A percentile compares a stretch with the other conserved stretches of the same genome.
phyloP scores from a whole-genome alignment of 2,329 filamentous ascomycete species.

The Cladosporium austrohemisphaericum region DNA sequence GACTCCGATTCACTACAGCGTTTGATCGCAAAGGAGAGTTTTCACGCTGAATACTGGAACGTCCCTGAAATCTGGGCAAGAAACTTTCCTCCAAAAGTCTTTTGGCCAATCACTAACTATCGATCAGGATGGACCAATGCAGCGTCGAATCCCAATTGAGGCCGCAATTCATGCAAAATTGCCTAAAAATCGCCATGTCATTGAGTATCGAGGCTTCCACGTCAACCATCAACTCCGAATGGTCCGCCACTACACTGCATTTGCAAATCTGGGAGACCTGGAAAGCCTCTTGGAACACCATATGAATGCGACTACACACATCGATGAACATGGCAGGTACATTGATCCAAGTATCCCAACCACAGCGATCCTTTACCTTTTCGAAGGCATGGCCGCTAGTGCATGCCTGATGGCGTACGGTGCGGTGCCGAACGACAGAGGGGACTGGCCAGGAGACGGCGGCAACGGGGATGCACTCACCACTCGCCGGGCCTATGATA shows the following conservation, averaged over 20 bases:
- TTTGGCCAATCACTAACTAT: too few species aligned
- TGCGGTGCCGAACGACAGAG: neutral
- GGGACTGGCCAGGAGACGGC: neutral
- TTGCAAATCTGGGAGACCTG: slow-evolving; percentile 4
- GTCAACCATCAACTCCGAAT: neutral
- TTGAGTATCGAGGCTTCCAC: neutral
- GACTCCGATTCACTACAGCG: neutral
- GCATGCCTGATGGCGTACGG: slow-evolving; percentile 10
- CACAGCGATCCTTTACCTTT: neutral
- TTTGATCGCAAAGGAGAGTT: slow-evolving; percentile 3
- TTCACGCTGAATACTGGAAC: neutral
- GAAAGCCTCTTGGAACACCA: neutral
- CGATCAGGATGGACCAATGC: neutral
- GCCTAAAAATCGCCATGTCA: neutral
- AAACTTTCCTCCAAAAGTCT: too few species aligned
- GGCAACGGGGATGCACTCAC: neutral
- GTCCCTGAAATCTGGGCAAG: neutral
- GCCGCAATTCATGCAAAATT: neutral
- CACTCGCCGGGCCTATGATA: neutral
- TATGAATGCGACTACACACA: neutral
- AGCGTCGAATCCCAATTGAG: neutral
- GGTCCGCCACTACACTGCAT: slow-evolving; percentile 4
- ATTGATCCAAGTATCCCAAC: neutral
- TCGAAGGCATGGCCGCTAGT: slow-evolving; percentile 6
- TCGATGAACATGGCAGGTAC: neutral